Evolutionary conservation across 1,284 basidiomycete species (phyloP).

Genomic region (Ustilago bromivora): DNA sequence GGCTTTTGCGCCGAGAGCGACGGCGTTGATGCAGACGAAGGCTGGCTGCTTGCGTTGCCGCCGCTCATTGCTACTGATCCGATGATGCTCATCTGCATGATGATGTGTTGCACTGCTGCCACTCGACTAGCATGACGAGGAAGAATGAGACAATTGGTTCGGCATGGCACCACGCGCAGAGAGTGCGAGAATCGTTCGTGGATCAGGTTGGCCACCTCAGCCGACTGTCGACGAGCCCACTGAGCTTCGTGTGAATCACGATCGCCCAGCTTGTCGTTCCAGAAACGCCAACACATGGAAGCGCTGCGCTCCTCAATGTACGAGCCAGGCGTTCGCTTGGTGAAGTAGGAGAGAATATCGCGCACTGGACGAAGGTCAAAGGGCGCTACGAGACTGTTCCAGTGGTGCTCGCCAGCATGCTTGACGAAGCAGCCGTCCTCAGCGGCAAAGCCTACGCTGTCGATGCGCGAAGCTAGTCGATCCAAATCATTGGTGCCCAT

Average conservation of each 20-base stretch:
- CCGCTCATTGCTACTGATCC: constrained; percentile 23
- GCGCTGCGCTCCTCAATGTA: constrained; percentile 87
- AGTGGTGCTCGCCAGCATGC: constrained; percentile 72
- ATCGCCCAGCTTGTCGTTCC: constrained; percentile 73
- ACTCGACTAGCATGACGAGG: constrained; percentile 85
- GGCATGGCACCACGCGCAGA: constrained; percentile 63
- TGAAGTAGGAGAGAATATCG: constrained; percentile 81
- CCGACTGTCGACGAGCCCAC: constrained; percentile 86
- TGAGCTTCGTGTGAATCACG: constrained; percentile 75
- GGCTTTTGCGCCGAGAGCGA: constrained; percentile 28
- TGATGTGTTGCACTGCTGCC: constrained; percentile 75
- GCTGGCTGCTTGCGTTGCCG: constrained; percentile 17
- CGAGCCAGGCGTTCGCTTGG: constrained; percentile 85
- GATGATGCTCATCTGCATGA: constrained; percentile 57
- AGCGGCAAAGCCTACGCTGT: constrained; percentile 82
- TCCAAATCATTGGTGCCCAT: constrained; percentile 76
- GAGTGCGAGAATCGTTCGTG: constrained; percentile 71
- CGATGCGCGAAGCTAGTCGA: constrained; percentile 75
- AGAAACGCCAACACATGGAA: constrained; percentile 85
- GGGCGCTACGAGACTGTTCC: constrained; percentile 84
- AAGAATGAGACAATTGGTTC: constrained; percentile 76
- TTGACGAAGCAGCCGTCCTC: constrained; percentile 89
- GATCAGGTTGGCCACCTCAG: constrained; percentile 89
- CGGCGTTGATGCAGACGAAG: constrained; percentile 31
- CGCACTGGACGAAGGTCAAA: constrained; percentile 80